phyloP scores from a whole-genome alignment of 2,329 filamentous ascomycete genomes.

The Fusarium ramigenum region DNA sequence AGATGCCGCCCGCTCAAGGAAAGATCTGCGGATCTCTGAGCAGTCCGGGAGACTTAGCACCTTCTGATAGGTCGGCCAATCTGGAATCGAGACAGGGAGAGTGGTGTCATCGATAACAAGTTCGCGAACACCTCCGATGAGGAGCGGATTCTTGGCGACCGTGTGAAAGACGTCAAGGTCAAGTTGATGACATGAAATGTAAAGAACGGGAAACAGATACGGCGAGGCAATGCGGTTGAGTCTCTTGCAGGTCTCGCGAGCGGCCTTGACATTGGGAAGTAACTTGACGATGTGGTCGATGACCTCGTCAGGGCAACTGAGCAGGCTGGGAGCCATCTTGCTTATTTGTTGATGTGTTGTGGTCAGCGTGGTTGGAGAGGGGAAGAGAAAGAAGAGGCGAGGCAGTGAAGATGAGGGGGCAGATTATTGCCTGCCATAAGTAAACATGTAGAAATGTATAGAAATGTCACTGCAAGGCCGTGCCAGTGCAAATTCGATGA shows the following conservation, averaged over 20 bases:
- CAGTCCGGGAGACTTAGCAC: no score
- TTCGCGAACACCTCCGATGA: slow-evolving; percentile 1
- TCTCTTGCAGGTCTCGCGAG: background rate
- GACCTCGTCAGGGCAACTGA: background rate
- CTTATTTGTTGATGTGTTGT: fast-evolving
- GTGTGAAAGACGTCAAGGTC: slow-evolving; percentile 7
- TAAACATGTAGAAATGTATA: no score
- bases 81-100: background rate
- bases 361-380: no score
- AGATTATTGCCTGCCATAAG: no score
- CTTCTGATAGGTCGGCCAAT: no score
- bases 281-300: background rate
- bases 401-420: no score
- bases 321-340: background rate
- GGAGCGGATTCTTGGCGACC: background rate
- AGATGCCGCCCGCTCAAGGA: no score
- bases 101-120: slow-evolving; percentile 25
- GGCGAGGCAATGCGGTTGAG: background rate
- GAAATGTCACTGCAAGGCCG: background rate
- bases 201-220: background rate
- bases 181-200: slow-evolving; percentile 14
- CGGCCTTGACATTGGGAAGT: background rate
- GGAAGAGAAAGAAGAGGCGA: no score
- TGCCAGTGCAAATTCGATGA: background rate
- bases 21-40: no score